Evolutionary conservation across 352 stramenopile genomes (phyloP).

Genomic region (Phytophthora ohioensis): DNA sequence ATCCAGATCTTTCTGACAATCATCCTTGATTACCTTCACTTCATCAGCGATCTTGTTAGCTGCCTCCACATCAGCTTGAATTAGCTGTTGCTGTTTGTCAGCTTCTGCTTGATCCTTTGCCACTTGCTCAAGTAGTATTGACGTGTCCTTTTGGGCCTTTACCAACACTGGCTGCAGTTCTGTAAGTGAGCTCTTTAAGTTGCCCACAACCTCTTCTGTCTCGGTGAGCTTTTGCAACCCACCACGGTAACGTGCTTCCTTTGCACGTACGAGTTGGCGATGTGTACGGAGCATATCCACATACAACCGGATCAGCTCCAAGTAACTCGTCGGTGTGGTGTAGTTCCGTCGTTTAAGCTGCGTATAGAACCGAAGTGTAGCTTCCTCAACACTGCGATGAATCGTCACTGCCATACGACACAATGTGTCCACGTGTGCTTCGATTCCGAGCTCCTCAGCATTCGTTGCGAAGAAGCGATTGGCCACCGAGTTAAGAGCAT

Average conservation of each 20-base stretch:
- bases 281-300: slow-evolving; percentile 92
- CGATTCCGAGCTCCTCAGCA: slow-evolving; percentile 89
- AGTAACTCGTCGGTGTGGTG: slow-evolving; percentile 95
- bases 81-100: slow-evolving; percentile 91
- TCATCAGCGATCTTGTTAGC: slow-evolving; percentile 92
- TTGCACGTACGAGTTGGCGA: slow-evolving; percentile 82
- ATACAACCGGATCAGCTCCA: slow-evolving; percentile 96
- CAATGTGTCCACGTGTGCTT: slow-evolving; percentile 88
- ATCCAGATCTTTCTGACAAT: slow-evolving; percentile 94
- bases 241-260: slow-evolving; percentile 83
- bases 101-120: slow-evolving; percentile 92
- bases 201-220: slow-evolving; percentile 93
- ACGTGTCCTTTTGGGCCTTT: slow-evolving; percentile 91
- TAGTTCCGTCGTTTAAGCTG: slow-evolving; percentile 93
- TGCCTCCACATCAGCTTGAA: slow-evolving; percentile 92
- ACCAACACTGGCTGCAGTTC: slow-evolving; percentile 93
- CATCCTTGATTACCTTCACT: slow-evolving; percentile 94
- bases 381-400: slow-evolving; percentile 92
- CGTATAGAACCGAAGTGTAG: slow-evolving; percentile 79
- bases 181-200: slow-evolving; percentile 91
- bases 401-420: slow-evolving; percentile 95
- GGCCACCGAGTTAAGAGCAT: slow-evolving; percentile 93
- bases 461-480: slow-evolving; percentile 89
- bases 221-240: slow-evolving; percentile 94
- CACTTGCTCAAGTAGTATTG: slow-evolving; percentile 87